phyloP scores from a whole-genome alignment of 768 basidiomycete species.

The Mycena epipterygia region DNA sequence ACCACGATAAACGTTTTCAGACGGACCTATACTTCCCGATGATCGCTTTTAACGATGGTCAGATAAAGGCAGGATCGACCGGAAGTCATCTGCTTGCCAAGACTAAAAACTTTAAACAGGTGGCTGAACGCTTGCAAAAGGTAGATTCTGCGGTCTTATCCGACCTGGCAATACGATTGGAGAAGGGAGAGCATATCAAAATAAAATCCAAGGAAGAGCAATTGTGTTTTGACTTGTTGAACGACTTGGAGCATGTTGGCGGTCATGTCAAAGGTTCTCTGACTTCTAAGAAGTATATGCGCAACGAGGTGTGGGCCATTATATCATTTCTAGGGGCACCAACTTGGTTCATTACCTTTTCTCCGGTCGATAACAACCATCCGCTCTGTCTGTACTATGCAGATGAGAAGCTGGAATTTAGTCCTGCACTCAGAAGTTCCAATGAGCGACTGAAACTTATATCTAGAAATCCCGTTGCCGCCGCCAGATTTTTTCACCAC shows the following conservation, averaged over 20 bases:
- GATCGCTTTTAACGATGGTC: slow-evolving; percentile 5
- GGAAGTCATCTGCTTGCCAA: background rate
- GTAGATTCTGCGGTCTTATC: background rate
- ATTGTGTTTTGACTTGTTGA: slow-evolving; percentile 48
- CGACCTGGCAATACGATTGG: slow-evolving; percentile 12
- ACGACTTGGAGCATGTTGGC: slow-evolving; percentile 50
- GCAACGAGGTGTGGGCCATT: slow-evolving; percentile 36
- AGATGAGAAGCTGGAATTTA: slow-evolving; percentile 39
- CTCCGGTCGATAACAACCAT: slow-evolving; percentile 49
- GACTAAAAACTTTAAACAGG: background rate
- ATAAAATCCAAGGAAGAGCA: slow-evolving; percentile 48
- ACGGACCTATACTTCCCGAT: slow-evolving; percentile 7
- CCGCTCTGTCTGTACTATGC: slow-evolving; percentile 53
- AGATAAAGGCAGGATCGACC: background rate
- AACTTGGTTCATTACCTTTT: slow-evolving; percentile 54
- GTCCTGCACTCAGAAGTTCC: slow-evolving; percentile 22
- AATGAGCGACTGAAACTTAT: slow-evolving; percentile 25
- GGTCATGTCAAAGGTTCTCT: slow-evolving; percentile 45
- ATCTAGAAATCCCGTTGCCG: slow-evolving; percentile 44
- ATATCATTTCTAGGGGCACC: slow-evolving; percentile 44
- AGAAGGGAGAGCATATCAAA: slow-evolving; percentile 40
- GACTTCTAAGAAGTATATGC: slow-evolving; percentile 43
- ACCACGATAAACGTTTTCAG: background rate
- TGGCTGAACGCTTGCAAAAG: background rate
- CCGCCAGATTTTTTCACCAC: slow-evolving; percentile 50